Evolutionary conservation across 1,139 yeast genomes (phyloP).

Genomic region (Komagataea norvegica): DNA sequence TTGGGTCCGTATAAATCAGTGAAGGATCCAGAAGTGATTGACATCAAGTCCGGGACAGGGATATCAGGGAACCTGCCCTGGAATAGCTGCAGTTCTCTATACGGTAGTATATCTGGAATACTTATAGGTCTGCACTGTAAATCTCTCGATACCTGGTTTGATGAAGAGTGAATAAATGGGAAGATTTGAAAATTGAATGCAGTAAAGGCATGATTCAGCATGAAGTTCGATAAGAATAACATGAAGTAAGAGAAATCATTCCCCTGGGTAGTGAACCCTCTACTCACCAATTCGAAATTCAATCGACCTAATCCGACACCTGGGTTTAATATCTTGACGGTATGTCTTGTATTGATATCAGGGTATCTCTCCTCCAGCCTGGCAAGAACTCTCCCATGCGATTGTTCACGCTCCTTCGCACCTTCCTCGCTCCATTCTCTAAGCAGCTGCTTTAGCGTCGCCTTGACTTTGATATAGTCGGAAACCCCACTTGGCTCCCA

Average conservation of each 20-base stretch:
- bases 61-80: conserved; percentile 35
- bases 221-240: conserved; percentile 62
- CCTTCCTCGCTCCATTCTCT: conserved; percentile 80
- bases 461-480: conserved; percentile 59
- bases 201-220: conserved; percentile 50
- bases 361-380: conserved; percentile 45
- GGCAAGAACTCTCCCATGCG: conserved; percentile 43
- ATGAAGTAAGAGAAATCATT: conserved; percentile 82
- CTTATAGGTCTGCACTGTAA: conserved; percentile 46
- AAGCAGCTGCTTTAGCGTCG: conserved; percentile 57
- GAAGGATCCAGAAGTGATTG: conserved; percentile 80
- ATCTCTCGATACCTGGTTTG: conserved; percentile 42
- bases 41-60: conserved; percentile 53
- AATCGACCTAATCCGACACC: conserved; percentile 83
- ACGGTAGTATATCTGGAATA: conserved; percentile 50
- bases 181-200: conserved; percentile 39
- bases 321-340: conserved; percentile 57
- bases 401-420: conserved; percentile 41
- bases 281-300: conserved; percentile 62
- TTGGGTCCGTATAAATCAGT: conserved; percentile 66
- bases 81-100: conserved; percentile 29
- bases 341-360: conserved; percentile 33
- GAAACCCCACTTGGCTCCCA: conserved; percentile 43
- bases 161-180: conserved; percentile 52
- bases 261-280: conserved; percentile 77